Evolutionary conservation across 805 yeast genomes (phyloP), one percentile per base, ranked within the genome.

Genomic region (Kluyveromyces starmeri): DNA sequence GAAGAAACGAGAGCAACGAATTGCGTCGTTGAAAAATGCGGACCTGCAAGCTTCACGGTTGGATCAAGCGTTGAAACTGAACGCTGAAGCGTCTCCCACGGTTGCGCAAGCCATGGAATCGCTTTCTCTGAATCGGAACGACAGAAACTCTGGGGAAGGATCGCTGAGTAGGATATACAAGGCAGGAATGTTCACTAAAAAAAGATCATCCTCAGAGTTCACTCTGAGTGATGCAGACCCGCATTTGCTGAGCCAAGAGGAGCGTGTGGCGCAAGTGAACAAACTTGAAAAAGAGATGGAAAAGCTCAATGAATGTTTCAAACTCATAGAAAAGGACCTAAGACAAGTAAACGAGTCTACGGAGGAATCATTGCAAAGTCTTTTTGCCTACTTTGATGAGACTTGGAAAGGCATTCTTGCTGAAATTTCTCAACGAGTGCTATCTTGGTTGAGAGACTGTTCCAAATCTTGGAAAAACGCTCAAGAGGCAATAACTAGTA

Each of bases 391-490:
- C 18, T 51, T 60, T 28, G 53, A 53, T 23, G 20, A 36, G 3
- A 54, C 49, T 32, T 57, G 63, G 54, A 41, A 42, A 12, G 36
- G 39, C 4, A 45, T 64, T 21, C 42, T 62, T 31, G 42, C 45
- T 16, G 40, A 48, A n/a, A 60, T 60, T 26, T 40, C 65, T 1
- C 53, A 51, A 27, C 50, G 59, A 3, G 43, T 63, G 10, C 38
- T 61, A 19, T 54, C 55, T 16, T 65, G 63, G 60, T 45, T 63
- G 8, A 48, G 36, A 28, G 70, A 61, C 37, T 59, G 62, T 36
- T 41, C 62, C 18, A 46, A 48, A 14, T 58, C 64, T 10, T 64
- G 69, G 69, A 53, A 60, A 40, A 55, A 55, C 29, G 65, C 68
- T 8, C 58, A 55, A 35, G 17, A 19, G 5, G 29, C 37, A 15